Evolutionary conservation across 2,329 filamentous ascomycete genomes (phyloP).

Genomic region (Phyllosticta citriasiana): DNA sequence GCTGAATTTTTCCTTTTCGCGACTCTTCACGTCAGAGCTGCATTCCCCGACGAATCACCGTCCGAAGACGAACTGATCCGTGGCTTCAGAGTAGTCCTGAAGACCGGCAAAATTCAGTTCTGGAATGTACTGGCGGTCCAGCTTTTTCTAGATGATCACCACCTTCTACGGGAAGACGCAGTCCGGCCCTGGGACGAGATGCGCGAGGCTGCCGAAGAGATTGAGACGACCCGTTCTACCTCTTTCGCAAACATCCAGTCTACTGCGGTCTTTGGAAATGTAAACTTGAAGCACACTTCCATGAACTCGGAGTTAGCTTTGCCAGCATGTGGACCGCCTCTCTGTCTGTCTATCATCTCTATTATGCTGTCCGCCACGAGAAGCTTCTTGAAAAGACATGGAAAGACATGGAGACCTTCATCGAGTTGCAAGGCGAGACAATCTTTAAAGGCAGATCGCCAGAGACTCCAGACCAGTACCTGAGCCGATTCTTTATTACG

Average conservation of each 20-base stretch:
- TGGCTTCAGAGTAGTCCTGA: slow-evolving; percentile 19
- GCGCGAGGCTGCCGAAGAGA: slow-evolving; percentile 5
- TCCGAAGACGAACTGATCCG: slow-evolving; percentile 22
- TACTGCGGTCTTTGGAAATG: slow-evolving; percentile 30
- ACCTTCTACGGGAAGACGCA: slow-evolving; percentile 20
- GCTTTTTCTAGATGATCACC: slow-evolving; percentile 27
- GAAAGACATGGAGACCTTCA: slow-evolving; percentile 33
- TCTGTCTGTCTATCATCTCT: slow-evolving; percentile 30
- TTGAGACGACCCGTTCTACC: slow-evolving; percentile 10
- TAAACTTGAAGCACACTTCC: slow-evolving; percentile 22
- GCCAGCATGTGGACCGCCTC: slow-evolving; percentile 33
- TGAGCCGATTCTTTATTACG: slow-evolving; percentile 30
- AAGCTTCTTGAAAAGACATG: slow-evolving; percentile 21
- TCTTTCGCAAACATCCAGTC: slow-evolving; percentile 15
- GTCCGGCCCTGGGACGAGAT: slow-evolving; percentile 10
- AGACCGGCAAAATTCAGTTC: slow-evolving; percentile 18
- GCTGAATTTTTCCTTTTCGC: slow-evolving; percentile 21
- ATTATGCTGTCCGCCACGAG: slow-evolving; percentile 30
- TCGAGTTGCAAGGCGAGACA: slow-evolving; percentile 20
- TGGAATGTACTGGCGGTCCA: slow-evolving; percentile 24
- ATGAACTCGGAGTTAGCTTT: slow-evolving; percentile 25
- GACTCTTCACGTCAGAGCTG: slow-evolving; percentile 14
- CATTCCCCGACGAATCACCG: slow-evolving; percentile 14
- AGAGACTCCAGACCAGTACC: slow-evolving; percentile 6
- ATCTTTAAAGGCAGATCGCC: slow-evolving; percentile 32